phyloP scores from a whole-genome alignment of 164 flowering plant species.

The Macadamia tetraphylla region DNA sequence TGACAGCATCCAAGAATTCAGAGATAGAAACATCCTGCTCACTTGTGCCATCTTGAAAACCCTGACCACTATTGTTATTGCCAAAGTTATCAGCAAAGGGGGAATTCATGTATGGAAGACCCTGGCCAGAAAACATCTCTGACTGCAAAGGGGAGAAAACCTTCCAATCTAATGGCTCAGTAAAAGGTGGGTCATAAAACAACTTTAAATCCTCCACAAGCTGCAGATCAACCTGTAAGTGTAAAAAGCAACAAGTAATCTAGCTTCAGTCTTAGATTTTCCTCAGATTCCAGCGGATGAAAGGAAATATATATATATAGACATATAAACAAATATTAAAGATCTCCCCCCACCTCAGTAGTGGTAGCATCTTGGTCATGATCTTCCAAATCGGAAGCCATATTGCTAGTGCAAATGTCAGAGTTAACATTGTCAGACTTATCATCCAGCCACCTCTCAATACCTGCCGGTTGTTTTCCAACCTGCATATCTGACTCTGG shows the following conservation, averaged over 20 bases:
- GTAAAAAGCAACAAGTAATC: conserved; percentile 1
- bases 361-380: conserved; percentile 15
- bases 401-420: conserved; percentile 13
- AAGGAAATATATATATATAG: not conserved
- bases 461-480: conserved; percentile 8
- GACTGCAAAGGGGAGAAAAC: conserved; percentile 22
- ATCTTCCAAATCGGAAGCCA: conserved; percentile 26
- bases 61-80: conserved; percentile 12
- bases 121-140: conserved; percentile 21
- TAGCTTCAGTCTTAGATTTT: not conserved
- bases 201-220: conserved; percentile 9
- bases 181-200: conserved; percentile 3
- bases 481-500: conserved; percentile 9
- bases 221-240: conserved; percentile 19
- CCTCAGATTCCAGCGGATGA: not conserved
- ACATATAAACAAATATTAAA: not conserved
- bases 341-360: conserved; percentile 29
- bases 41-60: conserved; percentile 28
- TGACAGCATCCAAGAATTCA: conserved; percentile 33
- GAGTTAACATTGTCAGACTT: conserved; percentile 14
- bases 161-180: conserved; percentile 17
- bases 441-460: conserved; percentile 16
- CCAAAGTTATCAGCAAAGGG: conserved; percentile 18
- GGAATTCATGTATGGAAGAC: conserved; percentile 19
- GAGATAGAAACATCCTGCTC: conserved; percentile 27